Evolutionary conservation across 1,284 basidiomycete species (phyloP), one percentile per base, ranked within the genome.

Genomic region (Veloboletus limbatus): DNA sequence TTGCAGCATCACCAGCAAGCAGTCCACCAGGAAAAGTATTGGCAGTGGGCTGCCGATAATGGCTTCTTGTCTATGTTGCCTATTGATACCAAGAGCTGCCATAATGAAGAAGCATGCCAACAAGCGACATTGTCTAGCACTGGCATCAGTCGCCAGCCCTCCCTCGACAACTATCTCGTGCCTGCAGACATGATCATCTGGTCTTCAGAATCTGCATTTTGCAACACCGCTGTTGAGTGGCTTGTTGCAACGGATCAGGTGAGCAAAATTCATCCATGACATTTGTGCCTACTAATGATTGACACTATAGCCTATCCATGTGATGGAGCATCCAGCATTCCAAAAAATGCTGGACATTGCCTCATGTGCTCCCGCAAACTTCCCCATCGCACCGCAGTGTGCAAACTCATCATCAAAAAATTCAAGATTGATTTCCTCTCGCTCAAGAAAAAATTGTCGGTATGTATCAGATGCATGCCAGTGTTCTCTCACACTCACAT

Each of bases 291-390:
- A 10, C n/a, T 40, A 11, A 40, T 10, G 3, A 40, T 24, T 16
- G 2, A 24, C 9, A 11, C 10, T 22, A 31, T n/a, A 40, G 47
- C 47, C 37, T 13, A 48, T 48, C 3, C 45, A 48, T 10, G 4
- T 1, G 0, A 39, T 49, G 25, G 18, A 49, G 13, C 39, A 50
- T 20, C 47, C 3, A n/a, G 30, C 1, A 0, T 49, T 49, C 27
- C 30, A 51, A 20, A 8, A 1, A 28, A 2, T 51, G 8, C 8
- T 51, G 0, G 3, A 51, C 1, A 40, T 51, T 21, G 18, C 6
- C 8, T 40, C 20, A 0, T 4, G 3, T 2, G 11, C 48, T 24
- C 30, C 49, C 2, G 25, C 40, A 50, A 49, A 14, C 0, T 49
- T 0, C 34, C 46, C 2, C 2, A 30, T 10, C 11, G 3, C 2